Evolutionary conservation across 805 yeast genomes (phyloP).

Genomic region (Myxozyma udenii): DNA sequence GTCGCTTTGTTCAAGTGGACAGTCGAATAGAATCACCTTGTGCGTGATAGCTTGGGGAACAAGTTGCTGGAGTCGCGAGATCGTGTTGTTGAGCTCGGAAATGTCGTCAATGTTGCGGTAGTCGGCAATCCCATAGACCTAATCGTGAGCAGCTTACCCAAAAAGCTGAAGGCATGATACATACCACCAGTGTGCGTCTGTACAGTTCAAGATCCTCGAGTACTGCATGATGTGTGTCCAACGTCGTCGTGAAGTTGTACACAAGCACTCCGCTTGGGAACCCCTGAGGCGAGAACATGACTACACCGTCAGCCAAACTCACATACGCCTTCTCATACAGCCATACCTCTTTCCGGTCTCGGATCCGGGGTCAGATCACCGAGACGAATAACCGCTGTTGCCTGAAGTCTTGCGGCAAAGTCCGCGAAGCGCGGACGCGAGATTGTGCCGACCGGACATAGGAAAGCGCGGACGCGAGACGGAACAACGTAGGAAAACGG

Average conservation of each 20-base stretch:
- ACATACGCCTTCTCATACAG: neutral
- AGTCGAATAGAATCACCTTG: conserved; percentile 53
- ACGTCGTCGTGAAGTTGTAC: conserved; percentile 51
- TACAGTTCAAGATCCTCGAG: conserved; percentile 88
- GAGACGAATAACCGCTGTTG: conserved; percentile 61
- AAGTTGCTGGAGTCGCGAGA: conserved; percentile 44
- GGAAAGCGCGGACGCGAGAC: conserved; percentile 28
- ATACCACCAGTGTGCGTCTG: conserved; percentile 66
- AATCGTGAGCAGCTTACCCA: conserved; percentile 1
- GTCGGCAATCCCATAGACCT: conserved; percentile 46
- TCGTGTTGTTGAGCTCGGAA: conserved; percentile 34
- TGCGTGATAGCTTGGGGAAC: conserved; percentile 58
- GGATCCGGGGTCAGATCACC: conserved; percentile 70
- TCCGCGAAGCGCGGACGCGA: conserved; percentile 25
- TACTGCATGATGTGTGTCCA: conserved; percentile 58
- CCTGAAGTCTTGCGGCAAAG: conserved; percentile 46
- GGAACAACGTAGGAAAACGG: conserved; percentile 28
- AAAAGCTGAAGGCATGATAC: conserved; percentile 43
- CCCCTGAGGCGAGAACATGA: conserved; percentile 75
- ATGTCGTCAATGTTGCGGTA: conserved; percentile 32
- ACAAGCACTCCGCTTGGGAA: conserved; percentile 74
- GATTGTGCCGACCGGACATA: conserved; percentile 29
- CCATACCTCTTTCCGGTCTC: conserved; percentile 41
- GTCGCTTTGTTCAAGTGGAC: conserved; percentile 33
- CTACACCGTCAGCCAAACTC: conserved; percentile 13